Base-by-base conservation (phyloP, 2,329 filamentous ascomycete genomes). In the Paraconiothyrium brasiliense region DNA sequence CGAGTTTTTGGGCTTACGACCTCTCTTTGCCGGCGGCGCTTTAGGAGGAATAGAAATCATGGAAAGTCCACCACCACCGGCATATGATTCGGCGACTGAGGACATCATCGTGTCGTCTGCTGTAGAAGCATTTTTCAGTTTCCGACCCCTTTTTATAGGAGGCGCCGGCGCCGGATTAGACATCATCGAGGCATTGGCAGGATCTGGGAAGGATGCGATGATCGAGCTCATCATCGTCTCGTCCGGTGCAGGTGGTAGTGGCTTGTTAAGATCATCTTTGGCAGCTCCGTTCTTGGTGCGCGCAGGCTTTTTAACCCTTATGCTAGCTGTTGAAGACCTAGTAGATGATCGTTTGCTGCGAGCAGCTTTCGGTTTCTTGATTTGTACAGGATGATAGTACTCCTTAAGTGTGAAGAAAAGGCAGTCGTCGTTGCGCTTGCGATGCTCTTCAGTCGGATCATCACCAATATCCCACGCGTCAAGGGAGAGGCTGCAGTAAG, bases 381-480 rank as follows among this genome's bases (percentile, higher is more conserved):
- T 44, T 37, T 48, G 51, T 27, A 64, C 52, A 68, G 68, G 71
- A 60, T 74, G 73, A 67, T 77, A 81, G 85, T 80, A 90, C 90
- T 32, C 85, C 81, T 34, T 84, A 32, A 97, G 86, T 1, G 83
- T 80, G 74, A 98, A 98, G 81, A 97, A 98, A 14, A 88, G 84
- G 75, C 95, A 99, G 27, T 90, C 84, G 0, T 92, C 87, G 1
- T 90, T 90, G 68, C 95, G 89, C 58, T 87, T 89, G 70, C 89
- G 88, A 75, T 99, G 95, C 76, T 99, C 95, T 63, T 96, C 89
- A 89, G 91, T 87, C 63, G 95, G 95, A 75, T 97, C 92, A 77
- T 99, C 95, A 61, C 90, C 89, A 1, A 91, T 90, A 75, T 98
- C 95, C 95, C 96, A 99, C 7, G 93, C 93, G 77, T 98, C 94